phyloP scores from a whole-genome alignment of 169 alveolate species.

The Cryptosporidium ubiquitum region DNA sequence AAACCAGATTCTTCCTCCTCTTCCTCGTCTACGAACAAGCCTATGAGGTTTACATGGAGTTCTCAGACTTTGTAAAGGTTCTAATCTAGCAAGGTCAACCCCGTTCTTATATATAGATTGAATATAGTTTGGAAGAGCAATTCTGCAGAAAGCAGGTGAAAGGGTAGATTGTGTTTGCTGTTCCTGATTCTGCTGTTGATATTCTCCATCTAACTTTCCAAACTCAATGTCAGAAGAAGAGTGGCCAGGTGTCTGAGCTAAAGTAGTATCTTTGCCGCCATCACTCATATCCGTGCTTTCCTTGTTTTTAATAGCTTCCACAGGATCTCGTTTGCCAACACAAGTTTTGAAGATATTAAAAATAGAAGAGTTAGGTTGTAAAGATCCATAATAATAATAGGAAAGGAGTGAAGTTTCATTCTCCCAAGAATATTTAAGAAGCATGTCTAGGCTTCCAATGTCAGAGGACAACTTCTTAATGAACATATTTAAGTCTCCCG shows the following conservation, averaged over 20 bases:
- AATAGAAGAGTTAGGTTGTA: constrained; percentile 9
- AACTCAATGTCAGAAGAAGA: not conserved
- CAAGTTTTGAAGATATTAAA: not conserved
- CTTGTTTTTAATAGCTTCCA: not conserved
- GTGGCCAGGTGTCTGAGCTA: not conserved
- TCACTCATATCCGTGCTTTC: not conserved
- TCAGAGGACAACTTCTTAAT: constrained; percentile 40
- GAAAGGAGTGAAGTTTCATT: constrained; percentile 38
- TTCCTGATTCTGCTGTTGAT: constrained; percentile 7
- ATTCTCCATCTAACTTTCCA: not conserved
- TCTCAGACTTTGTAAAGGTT: constrained; percentile 44
- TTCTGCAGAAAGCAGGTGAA: constrained; percentile 36
- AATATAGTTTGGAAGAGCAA: constrained; percentile 56
- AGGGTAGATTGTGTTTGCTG: not conserved
- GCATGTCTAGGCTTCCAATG: constrained; percentile 8
- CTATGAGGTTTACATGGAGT: constrained; percentile 66
- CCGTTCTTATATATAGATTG: constrained; percentile 56
- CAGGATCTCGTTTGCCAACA: not conserved
- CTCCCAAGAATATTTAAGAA: constrained; percentile 47
- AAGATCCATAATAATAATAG: constrained; percentile 47
- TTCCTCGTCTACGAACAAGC: constrained; percentile 50
- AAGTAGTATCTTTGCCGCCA: not conserved
- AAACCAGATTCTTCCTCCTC: constrained; percentile 73
- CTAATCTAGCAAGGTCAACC: constrained; percentile 45
- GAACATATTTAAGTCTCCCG: constrained; percentile 1